Evolutionary conservation across 2,329 filamentous ascomycete genomes (phyloP).

Genomic region (Plectosphaerella plurivora): DNA sequence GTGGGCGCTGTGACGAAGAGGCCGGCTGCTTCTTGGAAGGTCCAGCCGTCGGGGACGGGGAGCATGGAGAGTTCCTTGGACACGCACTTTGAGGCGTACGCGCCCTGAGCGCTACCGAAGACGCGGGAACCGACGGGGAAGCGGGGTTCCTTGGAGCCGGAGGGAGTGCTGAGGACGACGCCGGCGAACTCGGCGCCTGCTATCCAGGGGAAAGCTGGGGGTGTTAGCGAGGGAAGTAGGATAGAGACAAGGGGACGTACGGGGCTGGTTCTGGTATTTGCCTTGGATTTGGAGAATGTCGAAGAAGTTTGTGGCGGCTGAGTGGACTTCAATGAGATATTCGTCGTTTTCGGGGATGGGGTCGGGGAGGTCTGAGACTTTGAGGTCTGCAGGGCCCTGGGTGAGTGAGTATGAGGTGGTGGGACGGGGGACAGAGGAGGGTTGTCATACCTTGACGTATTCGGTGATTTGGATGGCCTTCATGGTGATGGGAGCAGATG

Average conservation of each 20-base stretch:
- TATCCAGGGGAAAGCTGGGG: constrained; percentile 72
- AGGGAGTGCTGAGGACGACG: constrained; percentile 64
- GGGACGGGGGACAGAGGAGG: background rate
- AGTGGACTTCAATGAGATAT: constrained; percentile 84
- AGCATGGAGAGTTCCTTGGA: constrained; percentile 64
- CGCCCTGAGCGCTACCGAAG: constrained; percentile 83
- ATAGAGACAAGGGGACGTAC: constrained; percentile 27
- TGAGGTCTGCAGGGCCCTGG: constrained; percentile 75
- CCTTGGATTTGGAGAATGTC: constrained; percentile 92
- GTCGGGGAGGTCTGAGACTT: constrained; percentile 68
- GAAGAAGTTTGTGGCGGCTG: constrained; percentile 92
- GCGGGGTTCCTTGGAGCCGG: constrained; percentile 41
- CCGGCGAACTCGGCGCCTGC: constrained; percentile 86
- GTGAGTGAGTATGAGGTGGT: background rate
- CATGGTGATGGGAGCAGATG: constrained; percentile 47
- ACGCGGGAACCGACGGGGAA: constrained; percentile 78
- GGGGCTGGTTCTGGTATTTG: constrained; percentile 90
- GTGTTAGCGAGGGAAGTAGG: background rate
- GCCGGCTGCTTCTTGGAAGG: constrained; percentile 78
- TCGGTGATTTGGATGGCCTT: constrained; percentile 68
- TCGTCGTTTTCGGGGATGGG: constrained; percentile 67
- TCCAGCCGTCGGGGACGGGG: constrained; percentile 76
- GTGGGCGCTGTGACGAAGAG: constrained; percentile 91
- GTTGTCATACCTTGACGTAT: constrained; percentile 63
- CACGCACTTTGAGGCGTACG: constrained; percentile 73